Conservation (phyloP, 306 rosid species). For the Gleditsia sinensis region DNA sequence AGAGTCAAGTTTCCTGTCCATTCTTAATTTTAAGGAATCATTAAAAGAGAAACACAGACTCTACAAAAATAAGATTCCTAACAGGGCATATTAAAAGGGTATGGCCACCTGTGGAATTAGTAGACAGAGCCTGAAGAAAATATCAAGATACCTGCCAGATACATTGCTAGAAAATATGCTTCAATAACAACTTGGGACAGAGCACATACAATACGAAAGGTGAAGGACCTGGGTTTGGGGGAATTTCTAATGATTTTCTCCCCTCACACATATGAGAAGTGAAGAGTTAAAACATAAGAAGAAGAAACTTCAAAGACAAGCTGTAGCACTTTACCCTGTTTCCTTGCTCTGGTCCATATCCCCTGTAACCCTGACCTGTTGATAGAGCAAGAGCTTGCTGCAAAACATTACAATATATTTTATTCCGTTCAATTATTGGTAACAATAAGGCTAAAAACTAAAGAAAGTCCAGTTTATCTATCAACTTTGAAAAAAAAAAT, state of each 20-base stretch:
- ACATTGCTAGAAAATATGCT: not conserved
- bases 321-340: constrained; percentile 41
- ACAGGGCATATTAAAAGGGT: not conserved
- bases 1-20: not conserved
- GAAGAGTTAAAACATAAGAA: not conserved
- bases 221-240: not conserved
- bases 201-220: not conserved
- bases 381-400: constrained; percentile 58
- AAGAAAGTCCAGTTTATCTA: not conserved
- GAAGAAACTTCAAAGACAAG: not conserved
- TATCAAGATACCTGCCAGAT: not conserved
- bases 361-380: constrained; percentile 58
- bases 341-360: constrained; percentile 82
- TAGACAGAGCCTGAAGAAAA: not conserved
- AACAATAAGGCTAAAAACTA: not conserved
- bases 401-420: constrained; percentile 14
- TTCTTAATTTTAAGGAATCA: not conserved
- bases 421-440: not conserved
- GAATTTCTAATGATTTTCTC: not conserved
- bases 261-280: not conserved
- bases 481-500: too few relatives aligned
- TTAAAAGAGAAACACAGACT: not conserved
- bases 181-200: not conserved
- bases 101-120: not conserved
- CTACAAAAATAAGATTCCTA: not conserved